phyloP scores from a whole-genome alignment of 371 early-diverging fungal species.

The Dentiscutata heterogama region DNA sequence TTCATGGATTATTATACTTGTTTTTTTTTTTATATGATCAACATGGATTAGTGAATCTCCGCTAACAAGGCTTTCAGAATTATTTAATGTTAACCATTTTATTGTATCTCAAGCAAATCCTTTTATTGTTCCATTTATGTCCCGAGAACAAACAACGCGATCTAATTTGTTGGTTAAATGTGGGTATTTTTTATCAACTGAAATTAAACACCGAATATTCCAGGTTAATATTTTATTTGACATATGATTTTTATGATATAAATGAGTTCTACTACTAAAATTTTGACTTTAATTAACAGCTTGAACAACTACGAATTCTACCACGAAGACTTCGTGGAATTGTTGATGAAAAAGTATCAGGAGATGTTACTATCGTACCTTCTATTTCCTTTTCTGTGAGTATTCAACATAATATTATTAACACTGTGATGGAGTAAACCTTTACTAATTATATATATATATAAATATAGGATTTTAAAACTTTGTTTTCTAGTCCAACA shows the following conservation, averaged over 20 bases:
- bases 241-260: not conserved
- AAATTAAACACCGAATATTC: conserved; percentile 68
- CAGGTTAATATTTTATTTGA: conserved; percentile 58
- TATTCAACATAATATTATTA: not conserved
- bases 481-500: conserved; percentile 83
- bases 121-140: conserved; percentile 71
- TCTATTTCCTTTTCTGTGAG: conserved; percentile 59
- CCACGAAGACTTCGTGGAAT: conserved; percentile 67
- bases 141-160: conserved; percentile 64
- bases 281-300: conserved; percentile 48
- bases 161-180: conserved; percentile 58
- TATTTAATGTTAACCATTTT: conserved; percentile 83
- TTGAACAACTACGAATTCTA: conserved; percentile 67
- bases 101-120: conserved; percentile 80
- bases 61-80: conserved; percentile 69
- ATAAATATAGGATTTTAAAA: conserved; percentile 69
- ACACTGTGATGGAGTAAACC: not conserved
- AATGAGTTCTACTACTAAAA: not conserved
- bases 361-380: conserved; percentile 75
- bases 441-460: not conserved
- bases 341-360: conserved; percentile 72
- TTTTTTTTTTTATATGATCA: no score
- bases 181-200: conserved; percentile 64
- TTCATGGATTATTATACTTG: not conserved
- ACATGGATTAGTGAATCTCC: conserved; percentile 67